phyloP scores from a whole-genome alignment of 306 rosid species.

The Rosa rugosa region DNA sequence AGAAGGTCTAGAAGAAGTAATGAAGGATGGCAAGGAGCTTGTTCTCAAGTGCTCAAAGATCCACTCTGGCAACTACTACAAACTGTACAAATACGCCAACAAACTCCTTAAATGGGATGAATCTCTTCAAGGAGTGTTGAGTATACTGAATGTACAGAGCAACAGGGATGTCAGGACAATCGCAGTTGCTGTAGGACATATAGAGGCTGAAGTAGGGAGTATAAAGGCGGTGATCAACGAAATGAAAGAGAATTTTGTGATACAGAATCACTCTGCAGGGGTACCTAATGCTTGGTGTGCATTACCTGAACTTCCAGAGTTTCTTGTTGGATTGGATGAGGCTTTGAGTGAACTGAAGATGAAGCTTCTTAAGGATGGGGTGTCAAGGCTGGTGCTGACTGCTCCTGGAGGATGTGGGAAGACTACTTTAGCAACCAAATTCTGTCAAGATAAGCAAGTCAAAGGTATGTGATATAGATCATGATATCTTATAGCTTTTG shows the following conservation, averaged over 20 bases:
- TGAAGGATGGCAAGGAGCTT: neutral
- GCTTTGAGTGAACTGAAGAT: constrained; percentile 44
- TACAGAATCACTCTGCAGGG: no score
- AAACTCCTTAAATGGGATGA: constrained; percentile 31
- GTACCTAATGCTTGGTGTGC: constrained; percentile 10
- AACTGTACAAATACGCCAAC: no score
- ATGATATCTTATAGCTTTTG: neutral
- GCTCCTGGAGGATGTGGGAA: constrained; percentile 58
- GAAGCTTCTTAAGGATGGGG: constrained; percentile 25
- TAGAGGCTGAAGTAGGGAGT: no score
- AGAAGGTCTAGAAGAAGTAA: neutral
- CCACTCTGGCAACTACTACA: no score
- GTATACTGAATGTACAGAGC: neutral
- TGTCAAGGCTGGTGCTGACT: constrained; percentile 36
- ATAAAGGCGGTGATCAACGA: no score
- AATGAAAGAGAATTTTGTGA: no score
- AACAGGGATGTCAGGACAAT: no score
- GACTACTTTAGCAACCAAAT: constrained; percentile 41
- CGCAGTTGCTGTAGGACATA: no score
- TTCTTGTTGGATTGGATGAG: constrained; percentile 44
- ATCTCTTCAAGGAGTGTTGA: no score
- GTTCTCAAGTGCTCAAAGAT: neutral
- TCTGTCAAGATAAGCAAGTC: constrained; percentile 43
- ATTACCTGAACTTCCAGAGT: constrained; percentile 33
- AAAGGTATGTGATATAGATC: constrained; percentile 29